A percentile compares a stretch with the other conserved stretches of the same genome.
Evolutionary conservation across 2,329 filamentous ascomycete genomes (phyloP).

Genomic region (Lasiodiplodia gonubiensis): DNA sequence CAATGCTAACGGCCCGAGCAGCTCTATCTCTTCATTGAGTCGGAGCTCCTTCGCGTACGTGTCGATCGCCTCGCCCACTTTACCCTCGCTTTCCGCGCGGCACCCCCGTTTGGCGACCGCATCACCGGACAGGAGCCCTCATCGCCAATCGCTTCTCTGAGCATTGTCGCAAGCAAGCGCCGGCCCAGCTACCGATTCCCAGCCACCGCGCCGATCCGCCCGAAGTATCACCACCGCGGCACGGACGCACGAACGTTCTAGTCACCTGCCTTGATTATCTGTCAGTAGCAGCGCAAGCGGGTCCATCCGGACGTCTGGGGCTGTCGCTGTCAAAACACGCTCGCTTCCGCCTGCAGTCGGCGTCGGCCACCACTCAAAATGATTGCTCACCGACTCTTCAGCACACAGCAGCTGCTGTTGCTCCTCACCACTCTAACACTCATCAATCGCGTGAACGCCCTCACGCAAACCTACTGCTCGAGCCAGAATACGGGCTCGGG

Average conservation of each 20-base stretch:
- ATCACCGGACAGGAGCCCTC: not conserved
- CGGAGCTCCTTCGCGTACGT: constrained; percentile 25
- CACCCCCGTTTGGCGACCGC: not conserved
- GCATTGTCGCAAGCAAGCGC: not conserved
- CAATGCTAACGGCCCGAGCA: constrained; percentile 23
- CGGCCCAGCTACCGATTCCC: constrained; percentile 2
- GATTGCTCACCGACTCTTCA: not conserved
- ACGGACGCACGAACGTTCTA: constrained; percentile 25
- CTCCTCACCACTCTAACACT: constrained; percentile 14
- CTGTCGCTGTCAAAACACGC: constrained; percentile 10
- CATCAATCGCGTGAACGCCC: constrained; percentile 20
- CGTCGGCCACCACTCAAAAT: constrained; percentile 5
- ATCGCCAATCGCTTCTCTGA: constrained; percentile 3
- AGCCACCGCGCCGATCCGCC: constrained; percentile 16
- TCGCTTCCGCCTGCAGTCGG: constrained; percentile 6
- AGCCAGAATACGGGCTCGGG: constrained; percentile 49
- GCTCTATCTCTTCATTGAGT: constrained; percentile 28
- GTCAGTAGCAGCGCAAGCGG: constrained; percentile 20
- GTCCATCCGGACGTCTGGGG: not conserved
- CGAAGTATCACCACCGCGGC: constrained; percentile 25
- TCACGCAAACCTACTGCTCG: constrained; percentile 52
- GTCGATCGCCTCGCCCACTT: constrained; percentile 25
- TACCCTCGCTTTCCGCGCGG: constrained; percentile 5
- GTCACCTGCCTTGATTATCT: constrained; percentile 12
- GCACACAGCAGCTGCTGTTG: constrained; percentile 9